Percentiles rank a stretch among this genome's conserved stretches.
Evolutionary conservation across 2,329 filamentous ascomycete genomes (phyloP).

Genomic region (Pleoardoris graminearum): DNA sequence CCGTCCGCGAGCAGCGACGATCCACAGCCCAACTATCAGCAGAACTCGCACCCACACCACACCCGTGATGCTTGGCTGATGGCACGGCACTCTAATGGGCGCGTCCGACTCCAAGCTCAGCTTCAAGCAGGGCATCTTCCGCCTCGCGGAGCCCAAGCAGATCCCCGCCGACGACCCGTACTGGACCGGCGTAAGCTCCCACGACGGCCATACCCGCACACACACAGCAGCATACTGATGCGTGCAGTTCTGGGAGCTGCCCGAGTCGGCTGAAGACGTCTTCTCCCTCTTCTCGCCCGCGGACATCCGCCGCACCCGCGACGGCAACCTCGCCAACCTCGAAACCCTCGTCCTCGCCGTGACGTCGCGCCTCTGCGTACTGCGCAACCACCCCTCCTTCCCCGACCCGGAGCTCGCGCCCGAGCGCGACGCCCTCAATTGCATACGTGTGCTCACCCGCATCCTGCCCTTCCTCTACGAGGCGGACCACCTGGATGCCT

Average conservation of each 20-base stretch:
- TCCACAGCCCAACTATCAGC: neutral
- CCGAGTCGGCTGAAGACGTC: conserved; percentile 92
- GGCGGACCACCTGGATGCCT: conserved; percentile 75
- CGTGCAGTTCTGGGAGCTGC: conserved; percentile 92
- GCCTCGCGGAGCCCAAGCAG: conserved; percentile 85
- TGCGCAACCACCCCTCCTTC: conserved; percentile 89
- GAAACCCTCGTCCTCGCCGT: conserved; percentile 85
- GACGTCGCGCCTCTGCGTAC: conserved; percentile 77
- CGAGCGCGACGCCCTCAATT: conserved; percentile 90
- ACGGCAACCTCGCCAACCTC: conserved; percentile 81
- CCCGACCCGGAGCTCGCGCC: conserved; percentile 81
- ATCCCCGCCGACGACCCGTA: conserved; percentile 88
- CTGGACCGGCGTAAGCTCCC: conserved; percentile 77
- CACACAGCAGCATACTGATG: conserved; percentile 9
- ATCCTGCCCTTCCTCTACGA: conserved; percentile 92
- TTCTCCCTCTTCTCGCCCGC: conserved; percentile 90
- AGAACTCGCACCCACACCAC: too few relatives aligned
- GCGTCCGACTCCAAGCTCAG: conserved; percentile 98
- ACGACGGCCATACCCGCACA: neutral
- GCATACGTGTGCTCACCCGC: conserved; percentile 85
- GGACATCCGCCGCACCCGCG: conserved; percentile 79
- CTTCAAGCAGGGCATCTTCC: conserved; percentile 98
- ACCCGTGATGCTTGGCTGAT: conserved; percentile 27
- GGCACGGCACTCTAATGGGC: conserved; percentile 68
- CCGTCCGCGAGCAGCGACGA: neutral